Percentiles rank a stretch among this genome's conserved stretches.
phyloP scores from a whole-genome alignment of 805 yeast species.

The Candida gorgasii region DNA sequence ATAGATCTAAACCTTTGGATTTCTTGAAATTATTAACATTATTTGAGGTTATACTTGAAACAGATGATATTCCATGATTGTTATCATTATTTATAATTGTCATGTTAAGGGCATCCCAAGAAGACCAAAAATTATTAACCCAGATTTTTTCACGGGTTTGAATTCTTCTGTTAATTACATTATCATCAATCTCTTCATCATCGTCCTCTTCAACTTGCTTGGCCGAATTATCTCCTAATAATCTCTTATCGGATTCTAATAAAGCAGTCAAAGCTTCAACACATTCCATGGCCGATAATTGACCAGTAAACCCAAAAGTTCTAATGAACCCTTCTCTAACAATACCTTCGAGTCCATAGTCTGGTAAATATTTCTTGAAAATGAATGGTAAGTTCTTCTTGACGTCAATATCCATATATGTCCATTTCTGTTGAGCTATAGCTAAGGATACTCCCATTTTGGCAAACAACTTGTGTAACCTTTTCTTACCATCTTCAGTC shows the following conservation, averaged over 20 bases:
- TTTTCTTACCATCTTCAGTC: constrained; percentile 88
- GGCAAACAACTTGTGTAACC: constrained; percentile 88
- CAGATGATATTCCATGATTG: constrained; percentile 7
- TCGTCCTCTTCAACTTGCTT: constrained; percentile 16
- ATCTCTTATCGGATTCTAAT: constrained; percentile 60
- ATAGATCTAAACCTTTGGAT: constrained; percentile 49
- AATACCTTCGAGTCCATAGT: constrained; percentile 80
- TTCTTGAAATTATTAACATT: constrained; percentile 23
- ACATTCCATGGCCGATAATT: constrained; percentile 87
- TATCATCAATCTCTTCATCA: constrained; percentile 21
- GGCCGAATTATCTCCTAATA: constrained; percentile 22
- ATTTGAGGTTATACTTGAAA: constrained; percentile 13
- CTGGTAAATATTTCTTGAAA: constrained; percentile 66
- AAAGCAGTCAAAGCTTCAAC: constrained; percentile 87
- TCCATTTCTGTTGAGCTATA: constrained; percentile 90
- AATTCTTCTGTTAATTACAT: constrained; percentile 29
- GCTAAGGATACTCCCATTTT: constrained; percentile 91
- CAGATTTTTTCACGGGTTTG: constrained; percentile 57
- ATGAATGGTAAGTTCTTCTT: constrained; percentile 72
- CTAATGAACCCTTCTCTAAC: constrained; percentile 84
- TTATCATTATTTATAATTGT: constrained; percentile 16
- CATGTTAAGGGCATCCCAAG: constrained; percentile 55
- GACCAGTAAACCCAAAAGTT: constrained; percentile 84
- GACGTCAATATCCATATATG: constrained; percentile 78
- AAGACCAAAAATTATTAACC: constrained; percentile 70